Evolutionary conservation across 2,329 filamentous ascomycete genomes (phyloP).

Genomic region (Cordyceps cicadae): DNA sequence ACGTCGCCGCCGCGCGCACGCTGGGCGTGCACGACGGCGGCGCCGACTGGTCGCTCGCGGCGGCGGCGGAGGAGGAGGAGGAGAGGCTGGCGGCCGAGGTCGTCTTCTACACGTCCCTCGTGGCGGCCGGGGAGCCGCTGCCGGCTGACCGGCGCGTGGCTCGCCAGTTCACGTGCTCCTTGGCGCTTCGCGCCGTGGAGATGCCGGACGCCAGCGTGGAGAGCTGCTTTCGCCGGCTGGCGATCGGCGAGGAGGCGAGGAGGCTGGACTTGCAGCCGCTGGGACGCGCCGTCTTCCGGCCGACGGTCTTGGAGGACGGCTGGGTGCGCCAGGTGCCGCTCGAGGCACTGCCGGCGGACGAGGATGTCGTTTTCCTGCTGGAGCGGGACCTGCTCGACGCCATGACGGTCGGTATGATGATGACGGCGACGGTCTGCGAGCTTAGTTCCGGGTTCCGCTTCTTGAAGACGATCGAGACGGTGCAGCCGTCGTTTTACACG

Average conservation of each 20-base stretch:
- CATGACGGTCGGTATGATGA: slow-evolving; percentile 57
- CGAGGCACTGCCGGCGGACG: slow-evolving; percentile 13
- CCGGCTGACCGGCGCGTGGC: neutral
- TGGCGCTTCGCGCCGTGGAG: slow-evolving; percentile 51
- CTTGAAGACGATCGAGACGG: slow-evolving; percentile 48
- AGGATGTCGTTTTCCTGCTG: slow-evolving; percentile 48
- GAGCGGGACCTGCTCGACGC: slow-evolving; percentile 48
- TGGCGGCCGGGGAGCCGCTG: slow-evolving; percentile 26
- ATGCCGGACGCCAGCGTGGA: slow-evolving; percentile 33
- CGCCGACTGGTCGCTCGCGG: slow-evolving; percentile 24
- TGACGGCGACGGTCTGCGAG: slow-evolving; percentile 46
- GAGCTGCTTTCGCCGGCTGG: slow-evolving; percentile 36
- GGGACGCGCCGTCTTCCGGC: slow-evolving; percentile 37
- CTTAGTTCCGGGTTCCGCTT: slow-evolving; percentile 57
- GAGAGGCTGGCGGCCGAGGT: slow-evolving; percentile 30
- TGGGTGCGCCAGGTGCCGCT: slow-evolving; percentile 30
- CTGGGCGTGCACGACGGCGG: slow-evolving; percentile 38
- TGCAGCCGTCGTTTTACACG: slow-evolving; percentile 55
- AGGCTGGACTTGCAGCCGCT: slow-evolving; percentile 28
- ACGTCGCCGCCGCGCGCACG: slow-evolving; percentile 62
- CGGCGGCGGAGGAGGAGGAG: slow-evolving; percentile 13
- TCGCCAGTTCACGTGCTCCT: slow-evolving; percentile 35
- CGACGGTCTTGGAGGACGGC: slow-evolving; percentile 39
- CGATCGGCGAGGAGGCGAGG: slow-evolving; percentile 21
- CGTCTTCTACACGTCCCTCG: slow-evolving; percentile 37